These are phyloP conservation scores for Persicaria maculosa DNA, from an alignment of 148 eudicot species.

Conservation along the genomic window DNA sequence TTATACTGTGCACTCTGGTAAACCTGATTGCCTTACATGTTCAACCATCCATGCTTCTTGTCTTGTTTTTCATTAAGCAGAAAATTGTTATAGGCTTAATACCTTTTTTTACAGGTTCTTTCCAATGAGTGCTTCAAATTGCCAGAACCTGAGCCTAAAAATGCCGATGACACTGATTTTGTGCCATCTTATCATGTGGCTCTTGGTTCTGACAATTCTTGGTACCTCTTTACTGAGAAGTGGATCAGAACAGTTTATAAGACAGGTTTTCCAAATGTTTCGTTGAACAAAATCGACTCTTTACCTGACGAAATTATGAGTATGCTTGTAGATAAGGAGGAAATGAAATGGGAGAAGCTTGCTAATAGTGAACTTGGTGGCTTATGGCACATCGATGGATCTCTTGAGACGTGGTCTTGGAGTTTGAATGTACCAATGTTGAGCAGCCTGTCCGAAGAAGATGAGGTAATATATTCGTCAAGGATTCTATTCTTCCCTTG, in stretches of 20 bases:
- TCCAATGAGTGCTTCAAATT: slow-evolving; percentile 39
- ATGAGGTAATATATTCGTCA: slow-evolving; percentile 40
- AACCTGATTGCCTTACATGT: neutral
- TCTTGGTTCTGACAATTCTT: slow-evolving; percentile 97
- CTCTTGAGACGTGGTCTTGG: slow-evolving; percentile 98
- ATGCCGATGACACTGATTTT: slow-evolving; percentile 22
- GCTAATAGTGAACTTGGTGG: slow-evolving; percentile 74
- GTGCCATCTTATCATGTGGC: slow-evolving; percentile 82
- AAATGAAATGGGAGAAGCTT: slow-evolving; percentile 74
- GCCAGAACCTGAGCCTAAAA: slow-evolving; percentile 24
- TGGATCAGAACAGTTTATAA: slow-evolving; percentile 81
- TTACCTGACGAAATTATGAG: slow-evolving; percentile 68
- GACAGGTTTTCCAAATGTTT: slow-evolving; percentile 80
- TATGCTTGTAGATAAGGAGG: slow-evolving; percentile 64
- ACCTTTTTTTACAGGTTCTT: slow-evolving; percentile 40
- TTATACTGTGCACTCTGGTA: too few species aligned
- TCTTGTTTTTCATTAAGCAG: neutral
- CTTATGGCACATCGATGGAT: slow-evolving; percentile 86
- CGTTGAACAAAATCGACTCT: slow-evolving; percentile 62
- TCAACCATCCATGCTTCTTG: neutral
- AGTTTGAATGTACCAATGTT: slow-evolving; percentile 91
- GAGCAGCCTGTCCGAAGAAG: slow-evolving; percentile 85
- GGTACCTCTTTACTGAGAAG: slow-evolving; percentile 98
- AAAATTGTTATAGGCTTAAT: neutral
- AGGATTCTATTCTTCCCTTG: neutral